These are phyloP conservation scores for Phenoliferia sp. DNA, from an alignment of 1,284 basidiomycete genomes.

Conservation along the genomic window DNA sequence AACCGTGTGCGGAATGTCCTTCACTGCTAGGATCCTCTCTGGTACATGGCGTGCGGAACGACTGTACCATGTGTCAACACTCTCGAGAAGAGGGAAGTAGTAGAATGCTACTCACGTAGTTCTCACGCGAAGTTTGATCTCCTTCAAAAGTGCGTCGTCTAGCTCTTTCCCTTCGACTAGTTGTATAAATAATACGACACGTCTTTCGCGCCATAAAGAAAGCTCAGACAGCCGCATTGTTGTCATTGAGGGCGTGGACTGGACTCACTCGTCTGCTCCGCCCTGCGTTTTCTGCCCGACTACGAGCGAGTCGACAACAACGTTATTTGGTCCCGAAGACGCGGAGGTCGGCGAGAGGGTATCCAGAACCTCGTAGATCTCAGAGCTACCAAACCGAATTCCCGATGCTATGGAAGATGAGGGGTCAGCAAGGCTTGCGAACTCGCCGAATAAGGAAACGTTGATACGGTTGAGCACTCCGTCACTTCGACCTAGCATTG, in stretches of 20 bases:
- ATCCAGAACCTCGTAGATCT: conserved; percentile 78
- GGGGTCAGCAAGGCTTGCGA: conserved; percentile 36
- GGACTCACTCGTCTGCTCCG: conserved; percentile 71
- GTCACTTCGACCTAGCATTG: conserved; percentile 79
- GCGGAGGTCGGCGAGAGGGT: neutral
- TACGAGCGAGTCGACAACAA: conserved; percentile 65
- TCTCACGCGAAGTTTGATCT: conserved; percentile 32
- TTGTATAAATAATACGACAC: conserved; percentile 76
- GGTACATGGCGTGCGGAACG: conserved; percentile 38
- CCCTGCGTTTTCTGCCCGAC: conserved; percentile 66
- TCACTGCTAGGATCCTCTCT: conserved; percentile 59
- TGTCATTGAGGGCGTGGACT: no score
- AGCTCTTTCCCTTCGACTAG: conserved; percentile 54
- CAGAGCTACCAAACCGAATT: conserved; percentile 77
- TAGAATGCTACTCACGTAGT: neutral
- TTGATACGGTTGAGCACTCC: conserved; percentile 57
- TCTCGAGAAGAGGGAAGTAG: neutral
- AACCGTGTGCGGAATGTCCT: conserved; percentile 74
- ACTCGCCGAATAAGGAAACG: neutral
- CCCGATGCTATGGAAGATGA: conserved; percentile 56
- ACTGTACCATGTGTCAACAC: neutral
- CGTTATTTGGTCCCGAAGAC: conserved; percentile 29
- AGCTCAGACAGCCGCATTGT: no score
- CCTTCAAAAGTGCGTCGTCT: conserved; percentile 53
- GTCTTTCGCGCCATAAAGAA: no score